Base-by-base conservation (phyloP, 2,329 filamentous ascomycete species). In the Canariomyces notabilis region DNA sequence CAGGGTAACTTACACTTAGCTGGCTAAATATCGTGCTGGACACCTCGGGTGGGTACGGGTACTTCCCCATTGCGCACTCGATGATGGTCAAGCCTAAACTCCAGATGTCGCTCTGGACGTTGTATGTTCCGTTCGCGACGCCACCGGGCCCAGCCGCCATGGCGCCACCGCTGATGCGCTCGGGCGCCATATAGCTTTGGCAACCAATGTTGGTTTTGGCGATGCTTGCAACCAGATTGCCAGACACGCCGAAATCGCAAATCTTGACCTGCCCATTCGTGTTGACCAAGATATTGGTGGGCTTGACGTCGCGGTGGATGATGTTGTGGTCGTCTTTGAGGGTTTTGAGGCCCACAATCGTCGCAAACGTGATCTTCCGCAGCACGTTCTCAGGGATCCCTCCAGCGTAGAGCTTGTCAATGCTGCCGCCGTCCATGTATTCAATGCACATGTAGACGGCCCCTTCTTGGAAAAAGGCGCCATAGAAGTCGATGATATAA, bases 391-490 rank as follows among this genome's bases (percentile, higher is more conserved):
- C 93, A 0, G 93, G 89, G 8, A 98, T 84, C 36, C 93, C 93
- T 49, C 90, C 88, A 9, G 79, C 79, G 64, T 98, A 98, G 11
- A 98, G 71, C 66, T 96, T 96, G 73, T 98, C 93, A 61, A 97
- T 90, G 31, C 90, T 97, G 6, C 93, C 93, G 37, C 93, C 93
- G 63, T 98, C 90, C 93, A 98, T 98, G 68, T 89, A 95, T 68
- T 98, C 93, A 65, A 98, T 95, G 69, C 93, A 98, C 66, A 98
- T 97, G 67, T 98, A 98, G 2, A 98, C 93, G 0, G 93, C 93
- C 21, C 93, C 91, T 70, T 98, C 93, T 63, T 98, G 93, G 74
- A 96, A 98, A 65, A 98, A 98, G 5, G 93, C 93, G 1, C 93
- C 93, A 64, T 97, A 98, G 61, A 98, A 98, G 63, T 98, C 91